These are phyloP conservation scores for Salix caprea DNA, from an alignment of 345 rosid genomes.

Conservation along the genomic window DNA sequence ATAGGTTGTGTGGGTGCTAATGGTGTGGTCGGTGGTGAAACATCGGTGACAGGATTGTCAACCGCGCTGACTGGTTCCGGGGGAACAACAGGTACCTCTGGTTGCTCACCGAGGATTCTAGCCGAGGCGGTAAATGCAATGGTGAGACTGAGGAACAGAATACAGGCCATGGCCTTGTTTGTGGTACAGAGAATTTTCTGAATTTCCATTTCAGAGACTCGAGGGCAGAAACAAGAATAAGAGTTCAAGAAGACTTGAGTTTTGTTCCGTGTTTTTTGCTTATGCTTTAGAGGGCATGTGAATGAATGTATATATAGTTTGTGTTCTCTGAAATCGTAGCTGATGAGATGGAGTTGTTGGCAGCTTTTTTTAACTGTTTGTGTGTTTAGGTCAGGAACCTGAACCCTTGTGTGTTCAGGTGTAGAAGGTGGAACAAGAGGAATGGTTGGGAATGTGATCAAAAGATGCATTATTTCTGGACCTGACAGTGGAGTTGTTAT, in stretches of 20 bases:
- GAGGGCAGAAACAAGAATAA: background rate
- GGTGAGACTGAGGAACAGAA: slow-evolving; percentile 6
- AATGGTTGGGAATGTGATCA: background rate
- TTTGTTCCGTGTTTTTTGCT: background rate
- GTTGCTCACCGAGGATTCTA: slow-evolving; percentile 5
- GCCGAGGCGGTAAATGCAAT: slow-evolving; percentile 6
- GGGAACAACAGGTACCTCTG: background rate
- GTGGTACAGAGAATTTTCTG: background rate
- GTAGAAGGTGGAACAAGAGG: background rate
- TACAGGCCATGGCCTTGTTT: background rate
- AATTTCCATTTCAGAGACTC: background rate
- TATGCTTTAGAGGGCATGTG: background rate
- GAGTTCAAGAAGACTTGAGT: background rate
- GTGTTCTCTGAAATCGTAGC: background rate
- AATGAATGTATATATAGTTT: slow-evolving; percentile 1
- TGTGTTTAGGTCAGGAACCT: background rate
- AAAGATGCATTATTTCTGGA: background rate
- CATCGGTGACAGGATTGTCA: background rate
- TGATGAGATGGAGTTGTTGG: background rate
- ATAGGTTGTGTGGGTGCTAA: background rate
- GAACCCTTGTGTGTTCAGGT: background rate
- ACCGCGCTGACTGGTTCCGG: background rate
- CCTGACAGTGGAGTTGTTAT: background rate
- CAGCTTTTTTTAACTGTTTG: background rate
- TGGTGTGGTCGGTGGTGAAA: background rate